Evolutionary conservation across 1,284 basidiomycete genomes (phyloP).

Genomic region (Ustilago esculenta): DNA sequence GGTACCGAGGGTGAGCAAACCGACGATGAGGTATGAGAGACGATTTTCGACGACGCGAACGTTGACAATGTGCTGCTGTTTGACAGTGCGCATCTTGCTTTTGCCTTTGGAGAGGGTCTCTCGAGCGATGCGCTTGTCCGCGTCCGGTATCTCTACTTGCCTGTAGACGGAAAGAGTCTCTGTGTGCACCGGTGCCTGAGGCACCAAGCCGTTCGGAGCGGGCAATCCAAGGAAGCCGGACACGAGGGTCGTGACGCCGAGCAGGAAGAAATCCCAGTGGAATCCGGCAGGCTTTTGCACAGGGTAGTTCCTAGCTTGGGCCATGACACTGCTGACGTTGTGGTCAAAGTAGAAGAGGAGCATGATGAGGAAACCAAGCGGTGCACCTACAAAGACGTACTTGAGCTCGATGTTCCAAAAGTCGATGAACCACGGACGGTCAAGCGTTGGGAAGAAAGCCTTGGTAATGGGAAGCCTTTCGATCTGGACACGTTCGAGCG

Average conservation of each 20-base stretch:
- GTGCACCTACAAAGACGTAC: constrained; percentile 83
- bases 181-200: constrained; percentile 95
- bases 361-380: constrained; percentile 71
- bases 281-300: constrained; percentile 91
- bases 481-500: constrained; percentile 54
- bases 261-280: constrained; percentile 78
- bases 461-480: constrained; percentile 65
- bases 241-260: constrained; percentile 91
- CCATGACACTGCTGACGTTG: constrained; percentile 81
- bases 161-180: constrained; percentile 83
- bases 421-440: constrained; percentile 82
- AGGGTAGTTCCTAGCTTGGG: constrained; percentile 89
- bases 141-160: constrained; percentile 53
- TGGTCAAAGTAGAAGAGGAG: constrained; percentile 70
- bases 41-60: constrained; percentile 63
- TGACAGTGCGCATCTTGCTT: constrained; percentile 29
- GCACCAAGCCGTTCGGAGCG: constrained; percentile 90
- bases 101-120: constrained; percentile 69
- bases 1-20: constrained; percentile 63
- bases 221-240: constrained; percentile 89
- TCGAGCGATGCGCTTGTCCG: constrained; percentile 54
- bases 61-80: constrained; percentile 53
- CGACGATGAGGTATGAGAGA: constrained; percentile 62
- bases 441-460: constrained; percentile 73
- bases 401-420: constrained; percentile 91